Evolutionary conservation across 2,329 filamentous ascomycete genomes (phyloP), one percentile per base, ranked within the genome.

Genomic region (Periconia sp.): DNA sequence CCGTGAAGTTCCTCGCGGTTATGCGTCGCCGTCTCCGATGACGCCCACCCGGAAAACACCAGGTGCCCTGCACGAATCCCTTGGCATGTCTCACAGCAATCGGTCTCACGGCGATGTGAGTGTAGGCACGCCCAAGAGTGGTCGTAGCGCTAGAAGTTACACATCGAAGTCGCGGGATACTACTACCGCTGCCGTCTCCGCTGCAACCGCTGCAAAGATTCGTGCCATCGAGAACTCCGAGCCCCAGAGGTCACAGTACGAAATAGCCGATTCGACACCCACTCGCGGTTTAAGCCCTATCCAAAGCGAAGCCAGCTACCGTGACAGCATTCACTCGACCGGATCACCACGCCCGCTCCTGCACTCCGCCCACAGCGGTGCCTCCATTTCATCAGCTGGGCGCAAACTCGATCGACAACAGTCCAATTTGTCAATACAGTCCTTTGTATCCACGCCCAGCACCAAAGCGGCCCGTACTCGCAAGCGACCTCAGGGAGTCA

Each of bases 301-400:
- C 55, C 92, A 94, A 62, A 97, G 92, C 64, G 90, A 96, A 15
- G 93, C 91, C 11, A 94, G 92, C 57, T 93, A 92, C 65, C 62
- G 61, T 27, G 68, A 71, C 18, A 68, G 66, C 19, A 51, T 57
- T 6, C 53, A 59, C 6, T 50, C 46, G 14, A 62, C 59, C 20
- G 64, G 62, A 14, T 72, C 68, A 27, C 49, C 86, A 80, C 63
- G 76, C 77, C 27, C 62, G 47, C 58, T 72, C 27, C 58, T 72
- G 27, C 80, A 83, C 82, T 63, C 83, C 47, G 54, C 72, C 58
- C 61, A 71, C 30, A 75, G 72, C 56, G 65, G 58, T 17, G 67
- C 64, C 17, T 84, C 82, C 1, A 77, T 86, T 27, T 86, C 87
- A 1, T 89, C 88, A 1, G 79, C 84, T 1, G 83, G 81, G 30